A percentile compares a stretch with the other conserved stretches of the same genome.
These are phyloP conservation scores for Potentilla sterilis DNA, from an alignment of 306 rosid genomes.

Conservation along the genomic window DNA sequence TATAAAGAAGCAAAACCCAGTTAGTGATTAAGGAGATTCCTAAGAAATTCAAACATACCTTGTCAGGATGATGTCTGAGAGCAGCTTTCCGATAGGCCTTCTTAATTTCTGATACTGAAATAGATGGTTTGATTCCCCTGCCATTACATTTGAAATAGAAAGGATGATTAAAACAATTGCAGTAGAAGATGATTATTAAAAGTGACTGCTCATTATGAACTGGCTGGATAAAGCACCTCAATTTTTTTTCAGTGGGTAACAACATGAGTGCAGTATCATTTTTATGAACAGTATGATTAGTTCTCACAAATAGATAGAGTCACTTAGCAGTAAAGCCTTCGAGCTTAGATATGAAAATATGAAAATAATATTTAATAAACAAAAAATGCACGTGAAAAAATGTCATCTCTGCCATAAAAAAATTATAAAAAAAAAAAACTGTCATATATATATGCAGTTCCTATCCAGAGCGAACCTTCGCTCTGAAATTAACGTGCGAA, in stretches of 20 bases:
- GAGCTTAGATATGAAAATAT: not conserved
- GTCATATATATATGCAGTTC: no score
- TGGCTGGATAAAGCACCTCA: not conserved
- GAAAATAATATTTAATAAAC: not conserved
- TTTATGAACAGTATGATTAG: not conserved
- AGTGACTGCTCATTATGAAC: constrained; percentile 17
- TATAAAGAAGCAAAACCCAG: not conserved
- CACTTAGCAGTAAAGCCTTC: not conserved
- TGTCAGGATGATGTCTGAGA: constrained; percentile 96
- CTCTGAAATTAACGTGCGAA: no score
- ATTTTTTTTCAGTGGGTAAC: not conserved
- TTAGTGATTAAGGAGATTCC: not conserved
- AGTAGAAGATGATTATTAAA: constrained; percentile 17
- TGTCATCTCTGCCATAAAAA: not conserved
- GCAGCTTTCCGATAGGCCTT: constrained; percentile 99
- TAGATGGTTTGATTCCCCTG: constrained; percentile 91
- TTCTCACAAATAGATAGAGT: not conserved
- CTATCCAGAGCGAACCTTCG: no score
- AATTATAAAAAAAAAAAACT: no score
- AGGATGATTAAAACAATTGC: constrained; percentile 26
- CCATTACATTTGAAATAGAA: constrained; percentile 35
- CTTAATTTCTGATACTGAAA: constrained; percentile 79
- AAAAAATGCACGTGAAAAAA: not conserved
- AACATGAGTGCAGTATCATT: not conserved
- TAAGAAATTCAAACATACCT: constrained; percentile 45